Evolutionary conservation across 2,329 filamentous ascomycete species (phyloP).

Genomic region (Sclerotiophoma versabilis): DNA sequence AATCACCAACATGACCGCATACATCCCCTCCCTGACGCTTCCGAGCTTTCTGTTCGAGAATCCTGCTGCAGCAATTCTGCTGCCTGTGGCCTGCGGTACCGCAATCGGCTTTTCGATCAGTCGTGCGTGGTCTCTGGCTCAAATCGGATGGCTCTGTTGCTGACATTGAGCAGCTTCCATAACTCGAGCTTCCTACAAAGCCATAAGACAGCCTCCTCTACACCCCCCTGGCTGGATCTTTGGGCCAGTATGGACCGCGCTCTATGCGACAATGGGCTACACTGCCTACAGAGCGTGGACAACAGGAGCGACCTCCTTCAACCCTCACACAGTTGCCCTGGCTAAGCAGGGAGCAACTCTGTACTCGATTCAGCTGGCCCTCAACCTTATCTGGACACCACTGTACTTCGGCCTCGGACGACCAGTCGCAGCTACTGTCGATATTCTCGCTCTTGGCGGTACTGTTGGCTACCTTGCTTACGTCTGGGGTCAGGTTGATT

Average conservation of each 20-base stretch:
- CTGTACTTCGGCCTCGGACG: constrained; percentile 84
- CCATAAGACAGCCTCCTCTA: constrained; percentile 70
- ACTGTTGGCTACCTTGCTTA: constrained; percentile 74
- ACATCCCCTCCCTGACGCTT: constrained; percentile 78
- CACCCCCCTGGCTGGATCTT: constrained; percentile 65
- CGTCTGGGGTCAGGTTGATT: constrained; percentile 77
- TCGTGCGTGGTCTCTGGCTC: constrained; percentile 58
- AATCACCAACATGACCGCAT: constrained; percentile 72
- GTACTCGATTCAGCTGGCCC: constrained; percentile 83
- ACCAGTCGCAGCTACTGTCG: constrained; percentile 75
- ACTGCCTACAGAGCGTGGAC: constrained; percentile 79
- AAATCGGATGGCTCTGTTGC: not conserved
- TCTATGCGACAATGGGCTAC: constrained; percentile 82
- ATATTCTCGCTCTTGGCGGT: constrained; percentile 76
- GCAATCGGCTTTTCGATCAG: constrained; percentile 73
- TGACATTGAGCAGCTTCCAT: constrained; percentile 9
- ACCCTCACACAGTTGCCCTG: constrained; percentile 58
- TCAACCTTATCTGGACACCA: constrained; percentile 91
- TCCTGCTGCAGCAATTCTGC: constrained; percentile 74
- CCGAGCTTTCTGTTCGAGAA: constrained; percentile 74
- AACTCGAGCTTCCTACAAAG: constrained; percentile 66
- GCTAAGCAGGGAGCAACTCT: constrained; percentile 76
- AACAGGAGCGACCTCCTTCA: constrained; percentile 64
- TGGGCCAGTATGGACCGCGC: constrained; percentile 64
- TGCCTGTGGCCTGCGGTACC: constrained; percentile 76